phyloP scores from a whole-genome alignment of 495 filamentous ascomycete species.

The Penicillium diatomitis region DNA sequence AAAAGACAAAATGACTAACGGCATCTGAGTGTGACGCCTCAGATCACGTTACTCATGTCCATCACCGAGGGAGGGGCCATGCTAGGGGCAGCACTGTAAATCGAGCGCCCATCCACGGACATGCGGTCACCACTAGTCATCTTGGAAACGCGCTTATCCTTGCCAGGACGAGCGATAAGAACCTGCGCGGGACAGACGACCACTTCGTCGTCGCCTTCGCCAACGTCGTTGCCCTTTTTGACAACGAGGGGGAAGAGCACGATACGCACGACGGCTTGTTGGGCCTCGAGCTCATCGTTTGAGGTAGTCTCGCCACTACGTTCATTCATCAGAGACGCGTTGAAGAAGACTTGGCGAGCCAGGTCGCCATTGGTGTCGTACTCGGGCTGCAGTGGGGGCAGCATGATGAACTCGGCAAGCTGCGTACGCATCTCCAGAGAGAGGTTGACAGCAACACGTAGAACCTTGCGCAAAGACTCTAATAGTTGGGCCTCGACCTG shows the following conservation, averaged over 20 bases:
- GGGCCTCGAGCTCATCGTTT: conserved; percentile 68
- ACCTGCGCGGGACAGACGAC: conserved; percentile 93
- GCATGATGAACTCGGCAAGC: conserved; percentile 93
- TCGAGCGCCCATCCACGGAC: conserved; percentile 34
- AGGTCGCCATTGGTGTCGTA: conserved; percentile 91
- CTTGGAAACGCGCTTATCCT: conserved; percentile 34
- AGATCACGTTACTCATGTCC: conserved; percentile 45
- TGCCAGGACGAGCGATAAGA: conserved; percentile 48
- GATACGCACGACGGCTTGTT: conserved; percentile 70
- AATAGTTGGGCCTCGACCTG: conserved; percentile 65
- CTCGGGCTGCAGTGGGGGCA: conserved; percentile 87
- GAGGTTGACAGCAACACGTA: conserved; percentile 73
- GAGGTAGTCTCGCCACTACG: conserved; percentile 57
- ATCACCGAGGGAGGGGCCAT: conserved; percentile 35
- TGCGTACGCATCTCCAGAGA: conserved; percentile 96
- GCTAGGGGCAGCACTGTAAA: conserved; percentile 37
- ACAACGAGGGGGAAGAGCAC: conserved; percentile 93
- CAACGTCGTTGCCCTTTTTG: conserved; percentile 82
- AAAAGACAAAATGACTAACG: conserved; percentile 8
- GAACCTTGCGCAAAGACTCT: conserved; percentile 71
- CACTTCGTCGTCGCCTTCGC: conserved; percentile 79
- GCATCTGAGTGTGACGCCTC: conserved; percentile 35
- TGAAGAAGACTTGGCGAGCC: conserved; percentile 72
- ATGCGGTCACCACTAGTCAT: conserved; percentile 39
- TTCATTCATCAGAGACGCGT: conserved; percentile 87